Percentiles rank a stretch among this genome's conserved stretches.
phyloP scores from a whole-genome alignment of 2,329 filamentous ascomycete genomes.

The Hypoxylon rubiginosum region DNA sequence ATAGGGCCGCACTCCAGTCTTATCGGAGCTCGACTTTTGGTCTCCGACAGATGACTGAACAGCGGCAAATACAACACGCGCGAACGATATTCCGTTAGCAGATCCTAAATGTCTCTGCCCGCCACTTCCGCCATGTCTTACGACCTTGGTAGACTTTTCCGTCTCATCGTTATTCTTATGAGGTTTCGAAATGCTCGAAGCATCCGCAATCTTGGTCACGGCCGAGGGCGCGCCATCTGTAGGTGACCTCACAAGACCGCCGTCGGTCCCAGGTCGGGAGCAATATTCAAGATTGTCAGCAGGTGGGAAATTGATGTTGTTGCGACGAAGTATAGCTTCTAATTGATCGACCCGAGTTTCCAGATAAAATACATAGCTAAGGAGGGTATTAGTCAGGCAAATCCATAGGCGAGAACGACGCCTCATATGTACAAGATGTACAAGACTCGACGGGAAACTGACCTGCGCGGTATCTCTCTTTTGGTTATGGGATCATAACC shows the following conservation, averaged over 20 bases:
- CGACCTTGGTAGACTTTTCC: slow-evolving; percentile 62
- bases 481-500: slow-evolving; percentile 98
- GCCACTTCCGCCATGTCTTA: slow-evolving; percentile 64
- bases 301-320: slow-evolving; percentile 79
- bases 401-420: slow-evolving; percentile 5
- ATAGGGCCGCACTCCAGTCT: slow-evolving; percentile 70
- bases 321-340: slow-evolving; percentile 78
- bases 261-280: slow-evolving; percentile 62
- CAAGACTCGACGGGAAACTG: slow-evolving; percentile 65
- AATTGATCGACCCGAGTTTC: slow-evolving; percentile 88
- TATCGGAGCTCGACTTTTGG: slow-evolving; percentile 76
- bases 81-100: slow-evolving; percentile 92
- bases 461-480: slow-evolving; percentile 92
- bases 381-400: slow-evolving; percentile 38
- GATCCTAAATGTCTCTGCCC: slow-evolving; percentile 87
- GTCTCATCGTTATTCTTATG: slow-evolving; percentile 61
- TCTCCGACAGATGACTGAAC: slow-evolving; percentile 80
- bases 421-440: slow-evolving; percentile 5
- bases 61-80: slow-evolving; percentile 91
- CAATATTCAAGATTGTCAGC: slow-evolving; percentile 77
- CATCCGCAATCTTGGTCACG: slow-evolving; percentile 52
- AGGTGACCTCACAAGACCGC: slow-evolving; percentile 52
- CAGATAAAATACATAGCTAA: slow-evolving; percentile 92
- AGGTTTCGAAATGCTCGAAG: slow-evolving; percentile 49
- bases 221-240: slow-evolving; percentile 53